These are phyloP conservation scores for Saccharum spontaneum DNA, from an alignment of 176 grass and related monocot genomes.

Conservation along the genomic window DNA sequence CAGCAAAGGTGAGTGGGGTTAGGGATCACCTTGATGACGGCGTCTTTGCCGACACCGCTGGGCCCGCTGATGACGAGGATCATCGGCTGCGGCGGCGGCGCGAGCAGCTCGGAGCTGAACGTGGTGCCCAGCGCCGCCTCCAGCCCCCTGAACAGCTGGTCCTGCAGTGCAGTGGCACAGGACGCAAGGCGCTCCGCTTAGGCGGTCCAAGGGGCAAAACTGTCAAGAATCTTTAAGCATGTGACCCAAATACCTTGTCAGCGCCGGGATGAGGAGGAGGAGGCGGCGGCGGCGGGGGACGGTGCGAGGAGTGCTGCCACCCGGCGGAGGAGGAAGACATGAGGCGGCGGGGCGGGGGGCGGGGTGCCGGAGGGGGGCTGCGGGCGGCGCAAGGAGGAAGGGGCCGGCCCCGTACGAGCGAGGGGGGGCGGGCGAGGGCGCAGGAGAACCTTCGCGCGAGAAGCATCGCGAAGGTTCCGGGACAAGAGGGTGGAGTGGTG, in stretches of 20 bases:
- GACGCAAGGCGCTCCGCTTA: neutral
- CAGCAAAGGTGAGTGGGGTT: neutral
- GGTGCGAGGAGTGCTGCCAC: slow-evolving; percentile 43
- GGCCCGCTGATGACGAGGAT: slow-evolving; percentile 94
- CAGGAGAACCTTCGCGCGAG: slow-evolving; percentile 57
- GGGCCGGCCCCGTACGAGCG: slow-evolving; percentile 21
- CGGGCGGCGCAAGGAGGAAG: slow-evolving; percentile 22
- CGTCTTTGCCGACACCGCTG: slow-evolving; percentile 95
- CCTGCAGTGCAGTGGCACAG: slow-evolving; percentile 43
- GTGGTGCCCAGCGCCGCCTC: slow-evolving; percentile 71
- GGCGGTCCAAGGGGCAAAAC: neutral
- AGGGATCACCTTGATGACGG: slow-evolving; percentile 74
- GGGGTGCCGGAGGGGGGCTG: slow-evolving; percentile 9
- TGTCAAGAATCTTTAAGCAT: neutral
- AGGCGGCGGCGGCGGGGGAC: slow-evolving; percentile 35
- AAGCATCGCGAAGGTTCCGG: slow-evolving; percentile 54
- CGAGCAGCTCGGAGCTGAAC: slow-evolving; percentile 80
- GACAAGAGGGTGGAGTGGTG: neutral
- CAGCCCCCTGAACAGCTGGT: slow-evolving; percentile 61
- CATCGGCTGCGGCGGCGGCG: slow-evolving; percentile 68
- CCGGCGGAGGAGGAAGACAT: slow-evolving; percentile 38
- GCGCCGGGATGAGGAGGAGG: slow-evolving; percentile 42
- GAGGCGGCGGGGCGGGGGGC: slow-evolving; percentile 15
- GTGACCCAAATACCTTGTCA: slow-evolving; percentile 35
- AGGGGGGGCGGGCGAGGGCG: slow-evolving; percentile 42